Evolutionary conservation across 495 filamentous ascomycete genomes (phyloP).

Genomic region (Podospora fimiseda): DNA sequence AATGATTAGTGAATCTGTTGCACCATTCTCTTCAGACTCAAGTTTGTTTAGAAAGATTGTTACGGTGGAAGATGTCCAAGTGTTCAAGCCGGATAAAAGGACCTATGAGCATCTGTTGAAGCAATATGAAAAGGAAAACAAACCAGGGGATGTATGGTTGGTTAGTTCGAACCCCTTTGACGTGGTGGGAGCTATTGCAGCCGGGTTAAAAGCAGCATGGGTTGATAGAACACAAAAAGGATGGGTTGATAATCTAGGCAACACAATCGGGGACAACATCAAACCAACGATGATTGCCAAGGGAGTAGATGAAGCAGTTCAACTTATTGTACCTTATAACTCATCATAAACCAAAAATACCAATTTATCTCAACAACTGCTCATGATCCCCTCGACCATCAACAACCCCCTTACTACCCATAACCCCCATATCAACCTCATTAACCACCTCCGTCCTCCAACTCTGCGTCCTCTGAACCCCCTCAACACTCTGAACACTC

Average conservation of each 20-base stretch:
- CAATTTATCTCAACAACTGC: not conserved
- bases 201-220: constrained; percentile 60
- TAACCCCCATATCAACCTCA: constrained; percentile 11
- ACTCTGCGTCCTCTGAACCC: constrained; percentile 15
- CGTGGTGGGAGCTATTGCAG: constrained; percentile 50
- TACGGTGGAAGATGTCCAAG: not conserved
- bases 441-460: constrained; percentile 19
- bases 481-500: not conserved
- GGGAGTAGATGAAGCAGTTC: constrained; percentile 46
- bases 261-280: constrained; percentile 32
- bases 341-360: not conserved
- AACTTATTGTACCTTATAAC: constrained; percentile 19
- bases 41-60: not conserved
- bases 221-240: constrained; percentile 53
- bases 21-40: not conserved
- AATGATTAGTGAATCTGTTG: not conserved
- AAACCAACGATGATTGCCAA: constrained; percentile 40
- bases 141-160: constrained; percentile 54
- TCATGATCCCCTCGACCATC: constrained; percentile 4
- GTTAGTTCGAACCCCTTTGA: constrained; percentile 80
- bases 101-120: constrained; percentile 4
- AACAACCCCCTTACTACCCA: constrained; percentile 1
- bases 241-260: constrained; percentile 47
- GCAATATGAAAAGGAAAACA: constrained; percentile 43
- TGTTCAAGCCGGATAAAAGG: not conserved